phyloP scores from a whole-genome alignment of 768 basidiomycete genomes.

The Suillus lakei region DNA sequence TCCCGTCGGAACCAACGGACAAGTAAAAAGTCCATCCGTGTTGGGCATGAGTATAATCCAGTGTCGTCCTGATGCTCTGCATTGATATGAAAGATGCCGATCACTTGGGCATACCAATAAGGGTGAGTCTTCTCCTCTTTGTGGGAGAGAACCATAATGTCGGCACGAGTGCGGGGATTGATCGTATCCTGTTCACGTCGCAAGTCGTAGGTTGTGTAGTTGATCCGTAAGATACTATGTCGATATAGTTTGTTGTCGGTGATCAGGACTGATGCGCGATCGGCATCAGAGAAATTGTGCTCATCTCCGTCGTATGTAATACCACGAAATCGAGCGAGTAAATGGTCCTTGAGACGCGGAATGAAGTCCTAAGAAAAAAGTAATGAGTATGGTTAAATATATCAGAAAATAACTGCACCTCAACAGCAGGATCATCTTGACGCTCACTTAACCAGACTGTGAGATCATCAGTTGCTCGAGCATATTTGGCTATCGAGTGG shows the following conservation, averaged over 20 bases:
- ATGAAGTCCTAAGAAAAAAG: constrained; percentile 34
- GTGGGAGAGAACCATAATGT: constrained; percentile 34
- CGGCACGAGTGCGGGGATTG: constrained; percentile 25
- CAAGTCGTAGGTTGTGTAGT: constrained; percentile 34
- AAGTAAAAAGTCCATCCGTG: constrained; percentile 44
- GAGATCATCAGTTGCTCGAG: constrained; percentile 12
- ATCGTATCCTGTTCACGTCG: constrained; percentile 19
- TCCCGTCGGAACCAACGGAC: constrained; percentile 44
- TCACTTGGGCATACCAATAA: constrained; percentile 41
- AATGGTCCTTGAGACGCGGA: constrained; percentile 16
- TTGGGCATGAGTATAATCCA: not conserved
- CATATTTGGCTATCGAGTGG: constrained; percentile 24
- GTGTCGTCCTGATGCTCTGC: not conserved
- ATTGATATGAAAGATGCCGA: constrained; percentile 23
- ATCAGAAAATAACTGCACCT: constrained; percentile 1
- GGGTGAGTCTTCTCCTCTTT: constrained; percentile 25
- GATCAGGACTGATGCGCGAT: constrained; percentile 28
- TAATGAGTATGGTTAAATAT: not conserved
- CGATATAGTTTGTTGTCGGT: constrained; percentile 10
- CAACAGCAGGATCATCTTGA: constrained; percentile 33
- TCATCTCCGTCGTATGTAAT: constrained; percentile 19
- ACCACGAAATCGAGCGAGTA: constrained; percentile 6
- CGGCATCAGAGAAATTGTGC: constrained; percentile 21
- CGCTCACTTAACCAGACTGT: constrained; percentile 13
- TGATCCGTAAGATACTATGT: constrained; percentile 35